Evolutionary conservation across 768 basidiomycete species (phyloP), one percentile per base, ranked within the genome.

Genomic region (Tulasnella sp.): DNA sequence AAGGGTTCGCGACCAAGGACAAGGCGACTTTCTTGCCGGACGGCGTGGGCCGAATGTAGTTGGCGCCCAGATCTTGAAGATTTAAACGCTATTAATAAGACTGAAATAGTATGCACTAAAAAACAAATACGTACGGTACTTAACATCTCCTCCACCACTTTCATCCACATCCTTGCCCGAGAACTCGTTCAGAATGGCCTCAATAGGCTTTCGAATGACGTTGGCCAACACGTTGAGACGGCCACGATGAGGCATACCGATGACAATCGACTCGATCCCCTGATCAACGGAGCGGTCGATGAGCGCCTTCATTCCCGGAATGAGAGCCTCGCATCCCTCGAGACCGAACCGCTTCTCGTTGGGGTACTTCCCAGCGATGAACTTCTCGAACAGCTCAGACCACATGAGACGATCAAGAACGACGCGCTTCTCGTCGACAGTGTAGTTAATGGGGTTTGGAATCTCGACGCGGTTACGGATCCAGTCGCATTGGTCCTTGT

Each of bases 261-360:
- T 91, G 54, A 93, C 95, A 71, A 98, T 85, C 68, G 91, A 82
- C 73, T 95, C 95, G 67, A 96, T 85, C 52, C 96, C 96, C 64
- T 87, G 79, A 66, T 99, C 96, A 65, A 99, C 96, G 19, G 94
- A 96, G 63, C 93, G 86, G 72, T 99, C 96, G 63, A 99, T 96
- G 69, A 99, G 84, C 1, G 95, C 96, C 75, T 99, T 99, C 96
- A 99, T 99, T 55, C 96, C 96, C 27, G 96, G 96, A 67, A 98
- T 87, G 65, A 99, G 84, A 27, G 91, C 81, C 74, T 99, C 96
- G 73, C 93, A 96, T 58, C 96, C 96, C 73, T 99, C 96, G 44
- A 99, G 81, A 72, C 96, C 96, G 73, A 99, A 99, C 49, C 96
- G 87, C 74, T 99, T 99, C 78, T 99, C 96, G 74, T 97, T 99